Evolutionary conservation across 257 asterid species (phyloP).

Genomic region (Leonotis leonurus): DNA sequence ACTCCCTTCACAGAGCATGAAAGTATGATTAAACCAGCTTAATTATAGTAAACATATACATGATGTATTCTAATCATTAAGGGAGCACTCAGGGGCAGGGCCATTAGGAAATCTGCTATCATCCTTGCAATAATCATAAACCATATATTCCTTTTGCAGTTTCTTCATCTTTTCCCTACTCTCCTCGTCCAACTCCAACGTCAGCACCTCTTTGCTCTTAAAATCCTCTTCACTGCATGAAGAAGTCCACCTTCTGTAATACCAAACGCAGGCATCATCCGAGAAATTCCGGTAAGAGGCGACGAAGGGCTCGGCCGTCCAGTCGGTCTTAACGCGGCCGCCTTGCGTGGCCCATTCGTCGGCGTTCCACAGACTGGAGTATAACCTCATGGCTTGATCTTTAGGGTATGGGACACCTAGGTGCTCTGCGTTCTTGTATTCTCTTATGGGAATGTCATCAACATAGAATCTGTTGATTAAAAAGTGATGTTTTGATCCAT

Average conservation of each 20-base stretch:
- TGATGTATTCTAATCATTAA: not conserved
- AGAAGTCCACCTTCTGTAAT: slow-evolving; percentile 23
- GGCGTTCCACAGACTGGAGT: slow-evolving; percentile 61
- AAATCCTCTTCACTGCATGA: slow-evolving; percentile 23
- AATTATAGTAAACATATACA: not conserved
- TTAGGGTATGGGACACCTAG: slow-evolving; percentile 45
- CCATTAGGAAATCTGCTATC: slow-evolving; percentile 54
- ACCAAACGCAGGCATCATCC: slow-evolving; percentile 45
- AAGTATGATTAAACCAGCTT: too few species aligned
- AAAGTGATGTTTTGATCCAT: too few species aligned
- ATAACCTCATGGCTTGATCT: slow-evolving; percentile 57
- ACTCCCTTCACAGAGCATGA: too few species aligned
- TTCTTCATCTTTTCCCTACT: slow-evolving; percentile 35
- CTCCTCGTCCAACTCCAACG: slow-evolving; percentile 30
- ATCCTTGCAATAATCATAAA: slow-evolving; percentile 53
- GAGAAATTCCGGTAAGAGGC: slow-evolving; percentile 42
- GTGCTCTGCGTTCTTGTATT: slow-evolving; percentile 45
- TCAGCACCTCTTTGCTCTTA: slow-evolving; percentile 19
- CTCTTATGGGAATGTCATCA: slow-evolving; percentile 54
- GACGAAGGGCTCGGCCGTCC: slow-evolving; percentile 52
- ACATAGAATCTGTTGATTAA: slow-evolving; percentile 45
- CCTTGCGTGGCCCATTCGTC: slow-evolving; percentile 70
- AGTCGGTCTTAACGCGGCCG: slow-evolving; percentile 48
- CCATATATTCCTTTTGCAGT: slow-evolving; percentile 40
- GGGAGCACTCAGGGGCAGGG: slow-evolving; percentile 42